Conservation (phyloP, 1,284 basidiomycete genomes). For the Rhodotorula sp. region DNA sequence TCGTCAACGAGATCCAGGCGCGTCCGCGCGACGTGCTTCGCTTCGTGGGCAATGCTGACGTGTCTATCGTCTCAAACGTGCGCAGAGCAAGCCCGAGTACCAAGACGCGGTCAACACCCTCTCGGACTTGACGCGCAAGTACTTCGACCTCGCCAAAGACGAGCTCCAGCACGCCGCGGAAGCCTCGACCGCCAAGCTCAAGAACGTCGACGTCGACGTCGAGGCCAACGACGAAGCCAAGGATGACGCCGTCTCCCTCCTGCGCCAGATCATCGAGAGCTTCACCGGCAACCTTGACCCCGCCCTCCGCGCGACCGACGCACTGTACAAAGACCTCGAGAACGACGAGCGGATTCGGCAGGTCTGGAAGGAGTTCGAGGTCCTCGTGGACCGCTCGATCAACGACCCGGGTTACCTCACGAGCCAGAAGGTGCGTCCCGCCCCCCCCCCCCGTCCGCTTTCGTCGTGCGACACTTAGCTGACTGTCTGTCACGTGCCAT, state of each 20-base stretch:
- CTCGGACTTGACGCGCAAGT: conserved; percentile 52
- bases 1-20: conserved; percentile 42
- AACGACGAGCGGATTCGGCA: conserved; percentile 48
- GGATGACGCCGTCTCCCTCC: conserved; percentile 16
- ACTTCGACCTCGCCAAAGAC: conserved; percentile 50
- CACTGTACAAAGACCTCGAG: conserved; percentile 50
- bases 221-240: conserved; percentile 40
- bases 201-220: conserved; percentile 49
- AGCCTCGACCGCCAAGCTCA: conserved; percentile 27
- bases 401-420: conserved; percentile 50
- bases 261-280: conserved; percentile 28
- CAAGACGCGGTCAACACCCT: conserved; percentile 50
- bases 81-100: conserved; percentile 46
- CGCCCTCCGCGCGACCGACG: conserved; percentile 48
- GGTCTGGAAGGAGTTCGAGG: conserved; percentile 49
- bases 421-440: conserved; percentile 41
- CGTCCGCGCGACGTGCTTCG: too few species aligned
- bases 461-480: too few species aligned
- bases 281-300: conserved; percentile 46
- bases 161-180: conserved; percentile 37
- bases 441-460: too few species aligned
- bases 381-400: conserved; percentile 48
- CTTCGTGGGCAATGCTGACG: too few species aligned
- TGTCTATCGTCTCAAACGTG: too few species aligned
- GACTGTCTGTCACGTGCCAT: too few species aligned